phyloP scores from a whole-genome alignment of 805 yeast species.

The Metschnikowia reukaufii region DNA sequence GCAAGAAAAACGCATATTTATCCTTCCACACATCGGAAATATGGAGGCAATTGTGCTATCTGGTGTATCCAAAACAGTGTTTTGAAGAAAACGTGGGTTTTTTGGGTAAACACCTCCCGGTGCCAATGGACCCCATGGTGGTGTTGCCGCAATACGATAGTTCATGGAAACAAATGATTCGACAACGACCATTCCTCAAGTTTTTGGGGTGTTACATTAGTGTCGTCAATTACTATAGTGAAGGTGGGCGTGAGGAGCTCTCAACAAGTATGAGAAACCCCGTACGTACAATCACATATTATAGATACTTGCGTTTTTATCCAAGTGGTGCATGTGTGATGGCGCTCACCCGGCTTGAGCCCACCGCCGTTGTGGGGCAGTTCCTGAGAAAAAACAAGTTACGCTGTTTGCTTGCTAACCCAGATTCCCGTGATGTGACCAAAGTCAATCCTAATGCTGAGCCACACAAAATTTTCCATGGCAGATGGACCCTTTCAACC shows the following conservation, averaged over 20 bases:
- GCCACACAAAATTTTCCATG: slow-evolving; percentile 42
- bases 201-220: slow-evolving; percentile 84
- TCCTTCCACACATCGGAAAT: slow-evolving; percentile 53
- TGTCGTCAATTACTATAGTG: slow-evolving; percentile 78
- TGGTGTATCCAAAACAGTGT: slow-evolving; percentile 53
- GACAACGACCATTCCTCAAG: slow-evolving; percentile 72
- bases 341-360: slow-evolving; percentile 71
- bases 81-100: slow-evolving; percentile 52
- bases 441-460: slow-evolving; percentile 21
- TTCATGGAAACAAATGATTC: slow-evolving; percentile 52
- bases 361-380: slow-evolving; percentile 60
- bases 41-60: slow-evolving; percentile 51
- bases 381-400: slow-evolving; percentile 36
- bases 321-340: slow-evolving; percentile 75
- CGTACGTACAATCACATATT: slow-evolving; percentile 80
- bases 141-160: slow-evolving; percentile 31
- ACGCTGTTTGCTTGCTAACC: slow-evolving; percentile 19
- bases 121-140: slow-evolving; percentile 33
- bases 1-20: slow-evolving; percentile 54
- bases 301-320: slow-evolving; percentile 78
- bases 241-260: slow-evolving; percentile 72
- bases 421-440: slow-evolving; percentile 18
- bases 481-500: slow-evolving; percentile 58
- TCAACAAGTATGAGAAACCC: slow-evolving; percentile 72
- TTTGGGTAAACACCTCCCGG: slow-evolving; percentile 28